Evolutionary conservation across 106 monocot genomes (phyloP).

Genomic region (Apostasia shenzhenica): DNA sequence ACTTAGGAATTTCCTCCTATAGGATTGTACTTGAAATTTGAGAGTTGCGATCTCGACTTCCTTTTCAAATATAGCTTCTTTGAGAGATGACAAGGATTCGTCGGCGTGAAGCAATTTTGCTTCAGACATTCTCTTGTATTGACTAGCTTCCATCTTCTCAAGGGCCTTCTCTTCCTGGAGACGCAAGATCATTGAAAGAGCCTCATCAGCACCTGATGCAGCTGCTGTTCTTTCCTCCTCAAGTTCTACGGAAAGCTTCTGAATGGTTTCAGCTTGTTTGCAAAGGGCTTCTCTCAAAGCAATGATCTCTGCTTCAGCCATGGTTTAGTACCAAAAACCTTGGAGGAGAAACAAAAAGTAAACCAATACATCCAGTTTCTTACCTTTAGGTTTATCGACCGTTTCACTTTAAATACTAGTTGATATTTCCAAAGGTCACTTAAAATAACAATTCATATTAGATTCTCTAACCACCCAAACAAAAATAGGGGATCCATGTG

Average conservation of each 20-base stretch:
- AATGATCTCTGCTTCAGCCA: conserved; percentile 19
- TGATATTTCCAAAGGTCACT: no score
- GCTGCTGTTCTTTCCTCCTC: conserved; percentile 49
- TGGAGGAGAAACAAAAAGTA: background rate
- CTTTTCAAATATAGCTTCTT: conserved; percentile 34
- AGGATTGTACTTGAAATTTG: conserved; percentile 25
- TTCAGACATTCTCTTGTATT: conserved; percentile 45
- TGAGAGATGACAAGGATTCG: conserved; percentile 20
- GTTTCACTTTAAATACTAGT: no score
- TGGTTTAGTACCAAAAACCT: background rate
- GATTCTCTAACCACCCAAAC: no score
- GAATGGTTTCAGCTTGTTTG: conserved; percentile 13
- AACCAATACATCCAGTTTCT: no score
- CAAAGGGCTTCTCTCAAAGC: conserved; percentile 19
- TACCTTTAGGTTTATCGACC: no score
- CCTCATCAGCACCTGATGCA: conserved; percentile 31
- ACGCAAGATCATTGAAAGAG: conserved; percentile 49
- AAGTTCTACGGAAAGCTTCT: conserved; percentile 23
- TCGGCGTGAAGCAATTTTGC: conserved; percentile 32
- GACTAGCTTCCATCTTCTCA: conserved; percentile 40
- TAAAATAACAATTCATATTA: no score
- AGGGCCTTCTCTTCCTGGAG: conserved; percentile 32
- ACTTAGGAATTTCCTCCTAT: conserved; percentile 10
- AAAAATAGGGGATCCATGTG: no score
- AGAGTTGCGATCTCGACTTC: conserved; percentile 36